A percentile compares a stretch with the other conserved stretches of the same genome.
phyloP scores from a whole-genome alignment of 2,329 filamentous ascomycete genomes.

The Sphaerulina musiva region DNA sequence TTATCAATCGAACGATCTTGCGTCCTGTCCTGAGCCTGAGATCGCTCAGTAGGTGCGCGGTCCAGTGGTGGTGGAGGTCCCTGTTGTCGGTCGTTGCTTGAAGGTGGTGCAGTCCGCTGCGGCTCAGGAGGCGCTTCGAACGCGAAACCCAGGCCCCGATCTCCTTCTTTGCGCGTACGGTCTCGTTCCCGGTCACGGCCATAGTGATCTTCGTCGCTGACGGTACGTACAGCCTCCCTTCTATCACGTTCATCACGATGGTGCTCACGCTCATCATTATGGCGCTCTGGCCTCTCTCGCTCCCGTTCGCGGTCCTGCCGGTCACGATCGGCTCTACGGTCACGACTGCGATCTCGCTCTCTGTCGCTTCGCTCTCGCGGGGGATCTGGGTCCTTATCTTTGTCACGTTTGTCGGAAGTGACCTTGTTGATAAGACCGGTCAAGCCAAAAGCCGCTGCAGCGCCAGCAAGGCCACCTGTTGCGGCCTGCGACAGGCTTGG shows the following conservation, averaged over 20 bases:
- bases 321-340: slow-evolving; percentile 19
- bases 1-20: background rate
- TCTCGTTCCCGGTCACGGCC: slow-evolving; percentile 27
- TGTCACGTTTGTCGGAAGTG: slow-evolving; percentile 20
- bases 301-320: slow-evolving; percentile 18
- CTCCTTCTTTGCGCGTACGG: slow-evolving; percentile 22
- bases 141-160: slow-evolving; percentile 31
- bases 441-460: slow-evolving; percentile 29
- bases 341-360: slow-evolving; percentile 21
- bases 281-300: slow-evolving; percentile 19
- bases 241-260: slow-evolving; percentile 20
- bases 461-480: slow-evolving; percentile 29
- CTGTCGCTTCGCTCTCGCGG: slow-evolving; percentile 20
- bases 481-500: slow-evolving; percentile 27
- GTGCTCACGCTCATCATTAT: slow-evolving; percentile 17
- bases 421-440: slow-evolving; percentile 26
- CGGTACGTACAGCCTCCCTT: slow-evolving; percentile 10
- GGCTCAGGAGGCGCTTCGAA: slow-evolving; percentile 28
- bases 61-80: slow-evolving; percentile 4
- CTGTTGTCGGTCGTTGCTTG: slow-evolving; percentile 15
- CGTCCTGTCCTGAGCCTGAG: background rate
- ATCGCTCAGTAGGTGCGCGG: background rate
- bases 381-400: slow-evolving; percentile 22
- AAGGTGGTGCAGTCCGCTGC: slow-evolving; percentile 18
- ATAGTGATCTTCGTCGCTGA: slow-evolving; percentile 23